A percentile compares a stretch with the other conserved stretches of the same genome.
Conservation (phyloP, 2,329 filamentous ascomycete species). For the Ambrosiella xylebori region DNA sequence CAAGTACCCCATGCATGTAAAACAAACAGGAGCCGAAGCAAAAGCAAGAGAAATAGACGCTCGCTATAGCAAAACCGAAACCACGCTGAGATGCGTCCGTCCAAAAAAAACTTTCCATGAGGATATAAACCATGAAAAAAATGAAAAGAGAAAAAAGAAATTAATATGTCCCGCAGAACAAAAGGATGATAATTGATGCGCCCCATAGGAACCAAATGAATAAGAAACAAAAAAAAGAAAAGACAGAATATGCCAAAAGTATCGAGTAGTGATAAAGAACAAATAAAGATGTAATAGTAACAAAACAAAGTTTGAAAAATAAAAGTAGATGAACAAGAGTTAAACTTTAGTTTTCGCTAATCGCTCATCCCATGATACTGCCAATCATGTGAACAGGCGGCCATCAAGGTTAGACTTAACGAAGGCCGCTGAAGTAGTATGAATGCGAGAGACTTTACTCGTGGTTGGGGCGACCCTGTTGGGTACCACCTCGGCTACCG, state of each 20-base stretch:
- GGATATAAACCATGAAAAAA: background rate
- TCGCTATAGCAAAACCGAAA: background rate
- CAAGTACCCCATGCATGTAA: background rate
- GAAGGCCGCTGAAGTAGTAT: background rate
- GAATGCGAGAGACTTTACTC: no score
- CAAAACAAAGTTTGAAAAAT: background rate
- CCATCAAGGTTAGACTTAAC: background rate
- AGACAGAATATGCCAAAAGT: background rate
- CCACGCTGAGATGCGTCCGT: background rate
- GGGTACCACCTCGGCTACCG: slow-evolving; percentile 22
- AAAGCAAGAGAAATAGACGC: background rate
- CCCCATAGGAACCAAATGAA: slow-evolving; percentile 3
- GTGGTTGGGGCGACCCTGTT: slow-evolving; percentile 8
- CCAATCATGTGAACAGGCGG: background rate
- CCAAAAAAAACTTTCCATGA: background rate
- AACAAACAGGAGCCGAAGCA: background rate
- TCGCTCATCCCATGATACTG: background rate
- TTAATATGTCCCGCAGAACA: no score
- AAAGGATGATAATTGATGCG: background rate
- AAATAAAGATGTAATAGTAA: background rate
- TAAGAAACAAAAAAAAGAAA: slow-evolving; percentile 1
- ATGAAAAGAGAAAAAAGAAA: background rate
- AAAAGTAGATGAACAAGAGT: background rate
- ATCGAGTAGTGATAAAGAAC: background rate
- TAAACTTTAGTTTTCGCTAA: background rate